Evolutionary conservation across 2,329 filamentous ascomycete genomes (phyloP), one percentile per base, ranked within the genome.

Genomic region (Dactylellina sp.): DNA sequence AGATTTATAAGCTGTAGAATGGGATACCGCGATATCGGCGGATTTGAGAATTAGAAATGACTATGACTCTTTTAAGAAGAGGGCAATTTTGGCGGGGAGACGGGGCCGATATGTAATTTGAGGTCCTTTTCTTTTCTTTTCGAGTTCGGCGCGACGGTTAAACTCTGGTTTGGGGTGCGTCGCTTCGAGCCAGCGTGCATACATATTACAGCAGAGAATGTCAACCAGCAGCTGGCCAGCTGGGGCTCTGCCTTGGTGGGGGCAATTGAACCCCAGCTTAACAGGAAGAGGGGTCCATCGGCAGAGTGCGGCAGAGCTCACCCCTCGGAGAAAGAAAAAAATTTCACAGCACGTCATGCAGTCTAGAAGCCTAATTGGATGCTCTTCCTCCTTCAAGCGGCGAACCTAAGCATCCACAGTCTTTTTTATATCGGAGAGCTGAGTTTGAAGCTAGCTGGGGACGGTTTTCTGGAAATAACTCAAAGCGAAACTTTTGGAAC

Each of bases 271-370:
- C 24, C 12, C n/a, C n/a, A n/a, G n/a, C n/a, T n/a, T n/a, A n/a
- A n/a, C n/a, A n/a, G 46, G 9, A 40, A 44, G 55, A 55, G 55
- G 64, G 64, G 64, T 61, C 44, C 35, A 40, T 42, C 57, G 37
- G 42, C 18, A 53, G 18, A 60, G 60, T 64, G 68, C 60, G 60
- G 68, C 53, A 72, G 68, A 72, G 68, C 68, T 72, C 68, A 37
- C 50, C 39, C 35, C 22, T 44, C 47, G 24, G 14, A 42, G 18
- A 60, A 39, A 39, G 32, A 32, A 71, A 56, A 56, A 71, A 71
- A 50, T 57, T 71, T 63, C 39, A 39, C 52, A 72, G 68, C 68
- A 72, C 68, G 68, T 65, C 68, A 72, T 72, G 53, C 16, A 44
- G 18, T 1, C 18, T 4, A 12, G 46, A 37, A 9, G 53, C 42